Conservation (phyloP, 257 asterid genomes). For the Mentha longifolia region DNA sequence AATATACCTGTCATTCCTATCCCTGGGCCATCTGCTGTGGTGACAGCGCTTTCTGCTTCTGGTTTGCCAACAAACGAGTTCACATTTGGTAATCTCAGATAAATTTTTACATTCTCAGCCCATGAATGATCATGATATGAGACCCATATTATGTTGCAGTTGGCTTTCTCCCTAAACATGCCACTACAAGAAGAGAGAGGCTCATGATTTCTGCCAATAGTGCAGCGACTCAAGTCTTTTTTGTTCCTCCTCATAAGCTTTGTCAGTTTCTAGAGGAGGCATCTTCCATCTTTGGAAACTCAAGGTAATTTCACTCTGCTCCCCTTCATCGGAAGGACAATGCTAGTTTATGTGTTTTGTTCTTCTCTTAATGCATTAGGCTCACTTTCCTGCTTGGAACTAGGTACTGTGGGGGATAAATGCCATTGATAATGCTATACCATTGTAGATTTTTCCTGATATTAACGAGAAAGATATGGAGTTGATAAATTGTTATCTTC, state of each 20-base stretch:
- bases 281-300: conserved; percentile 61
- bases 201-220: conserved; percentile 70
- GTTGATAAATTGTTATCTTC: neutral
- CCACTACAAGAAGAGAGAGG: conserved; percentile 79
- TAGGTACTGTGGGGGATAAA: neutral
- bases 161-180: conserved; percentile 93
- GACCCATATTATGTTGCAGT: conserved; percentile 56
- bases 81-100: conserved; percentile 71
- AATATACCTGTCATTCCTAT: conserved; percentile 78
- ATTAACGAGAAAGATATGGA: neutral
- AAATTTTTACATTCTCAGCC: conserved; percentile 4
- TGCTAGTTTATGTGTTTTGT: neutral
- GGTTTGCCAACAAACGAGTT: conserved; percentile 87
- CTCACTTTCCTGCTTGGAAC: conserved; percentile 19
- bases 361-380: neutral
- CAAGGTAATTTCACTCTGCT: conserved; percentile 50
- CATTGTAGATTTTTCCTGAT: neutral
- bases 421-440: no score
- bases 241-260: conserved; percentile 94
- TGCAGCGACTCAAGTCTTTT: conserved; percentile 80
- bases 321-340: neutral
- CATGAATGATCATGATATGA: conserved; percentile 23
- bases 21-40: conserved; percentile 95
- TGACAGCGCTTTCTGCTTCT: conserved; percentile 91
- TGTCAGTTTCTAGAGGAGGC: conserved; percentile 80